Percentiles rank a stretch among this genome's conserved stretches.
These are phyloP conservation scores for Cystoderma amianthinum DNA, from an alignment of 768 basidiomycete genomes.

Conservation along the genomic window DNA sequence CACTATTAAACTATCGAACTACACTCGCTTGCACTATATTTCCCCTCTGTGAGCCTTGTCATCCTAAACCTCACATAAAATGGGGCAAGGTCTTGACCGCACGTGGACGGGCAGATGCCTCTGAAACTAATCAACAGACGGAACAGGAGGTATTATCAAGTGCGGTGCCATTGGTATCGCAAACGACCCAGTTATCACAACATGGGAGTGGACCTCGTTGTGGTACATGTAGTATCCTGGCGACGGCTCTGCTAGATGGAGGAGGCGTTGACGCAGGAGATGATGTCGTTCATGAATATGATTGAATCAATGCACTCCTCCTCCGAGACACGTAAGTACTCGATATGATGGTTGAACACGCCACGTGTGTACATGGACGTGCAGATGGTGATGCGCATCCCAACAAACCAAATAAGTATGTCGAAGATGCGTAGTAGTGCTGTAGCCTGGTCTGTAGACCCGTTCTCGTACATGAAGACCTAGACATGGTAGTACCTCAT, in stretches of 20 bases:
- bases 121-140: too few relatives aligned
- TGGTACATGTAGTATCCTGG: too few relatives aligned
- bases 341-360: conserved; percentile 98
- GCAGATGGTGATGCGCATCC: conserved; percentile 88
- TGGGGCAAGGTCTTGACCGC: too few relatives aligned
- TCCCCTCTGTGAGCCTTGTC: too few relatives aligned
- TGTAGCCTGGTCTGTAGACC: conserved; percentile 98
- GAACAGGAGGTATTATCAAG: too few relatives aligned
- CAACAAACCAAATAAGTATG: conserved; percentile 82
- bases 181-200: too few relatives aligned
- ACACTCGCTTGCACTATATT: too few relatives aligned
- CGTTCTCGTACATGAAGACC: conserved; percentile 98
- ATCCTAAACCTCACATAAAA: too few relatives aligned
- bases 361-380: conserved; percentile 91
- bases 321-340: conserved; percentile 90
- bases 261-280: conserved; percentile 95
- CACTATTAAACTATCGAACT: too few relatives aligned
- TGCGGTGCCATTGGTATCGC: too few relatives aligned
- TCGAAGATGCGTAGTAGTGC: conserved; percentile 94
- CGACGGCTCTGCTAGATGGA: conserved; percentile 96
- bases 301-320: conserved; percentile 95
- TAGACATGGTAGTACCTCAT: conserved; percentile 97
- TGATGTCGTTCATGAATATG: conserved; percentile 99
- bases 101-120: too few relatives aligned
- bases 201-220: too few relatives aligned